Evolutionary conservation across 495 filamentous ascomycete genomes (phyloP).

Genomic region (Aspergillus affinis): DNA sequence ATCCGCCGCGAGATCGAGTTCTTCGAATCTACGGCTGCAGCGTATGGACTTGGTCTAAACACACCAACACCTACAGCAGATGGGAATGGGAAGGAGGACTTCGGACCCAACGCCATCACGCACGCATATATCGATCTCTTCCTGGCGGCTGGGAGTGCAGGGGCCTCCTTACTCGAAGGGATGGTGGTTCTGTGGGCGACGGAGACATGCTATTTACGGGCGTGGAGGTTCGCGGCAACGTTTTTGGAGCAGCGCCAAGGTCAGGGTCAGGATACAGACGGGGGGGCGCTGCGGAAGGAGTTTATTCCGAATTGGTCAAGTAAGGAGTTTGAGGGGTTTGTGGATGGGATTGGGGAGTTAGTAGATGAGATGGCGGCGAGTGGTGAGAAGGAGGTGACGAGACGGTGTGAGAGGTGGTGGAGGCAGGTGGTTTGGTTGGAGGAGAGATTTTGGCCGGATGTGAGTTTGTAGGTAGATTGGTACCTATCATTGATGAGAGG

Average conservation of each 20-base stretch:
- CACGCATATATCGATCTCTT: slow-evolving; percentile 56
- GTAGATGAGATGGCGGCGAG: slow-evolving; percentile 48
- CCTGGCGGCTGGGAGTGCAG: slow-evolving; percentile 46
- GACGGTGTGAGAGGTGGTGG: slow-evolving; percentile 45
- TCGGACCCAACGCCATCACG: slow-evolving; percentile 43
- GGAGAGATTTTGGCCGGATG: slow-evolving; percentile 50
- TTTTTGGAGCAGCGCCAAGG: slow-evolving; percentile 24
- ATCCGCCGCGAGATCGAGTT: slow-evolving; percentile 66
- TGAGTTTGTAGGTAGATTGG: slow-evolving; percentile 3
- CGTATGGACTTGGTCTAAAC: slow-evolving; percentile 56
- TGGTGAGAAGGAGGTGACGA: slow-evolving; percentile 29
- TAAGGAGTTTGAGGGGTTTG: slow-evolving; percentile 57
- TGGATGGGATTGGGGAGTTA: slow-evolving; percentile 40
- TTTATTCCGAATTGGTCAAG: slow-evolving; percentile 70
- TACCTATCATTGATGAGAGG: too few species aligned
- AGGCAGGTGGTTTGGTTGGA: slow-evolving; percentile 55
- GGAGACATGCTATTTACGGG: slow-evolving; percentile 61
- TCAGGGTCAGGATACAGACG: slow-evolving; percentile 49
- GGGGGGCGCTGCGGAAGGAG: slow-evolving; percentile 58
- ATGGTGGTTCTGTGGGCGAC: slow-evolving; percentile 73
- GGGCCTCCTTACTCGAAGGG: slow-evolving; percentile 57
- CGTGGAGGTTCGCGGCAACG: slow-evolving; percentile 57
- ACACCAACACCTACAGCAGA: not conserved
- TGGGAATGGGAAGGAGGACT: slow-evolving; percentile 16
- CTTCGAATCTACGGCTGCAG: slow-evolving; percentile 63